phyloP scores from a whole-genome alignment of 1,139 yeast species.

The Debaryomyces nepalensis region DNA sequence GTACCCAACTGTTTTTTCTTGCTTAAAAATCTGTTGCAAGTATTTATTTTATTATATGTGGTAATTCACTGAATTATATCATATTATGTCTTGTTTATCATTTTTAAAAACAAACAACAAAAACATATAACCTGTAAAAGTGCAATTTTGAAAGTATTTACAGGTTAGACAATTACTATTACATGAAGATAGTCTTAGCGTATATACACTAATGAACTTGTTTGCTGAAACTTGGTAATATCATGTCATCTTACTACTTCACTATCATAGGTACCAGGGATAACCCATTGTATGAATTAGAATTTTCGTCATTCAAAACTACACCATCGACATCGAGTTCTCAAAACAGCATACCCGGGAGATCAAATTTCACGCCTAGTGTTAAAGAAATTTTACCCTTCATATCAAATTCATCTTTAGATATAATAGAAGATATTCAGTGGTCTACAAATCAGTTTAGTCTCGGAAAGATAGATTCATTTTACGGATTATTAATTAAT shows the following conservation, averaged over 20 bases:
- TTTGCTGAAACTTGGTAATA: constrained; percentile 1
- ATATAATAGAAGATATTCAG: constrained; percentile 85
- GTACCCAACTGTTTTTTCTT: background rate
- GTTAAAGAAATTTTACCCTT: constrained; percentile 85
- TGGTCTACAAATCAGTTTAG: constrained; percentile 73
- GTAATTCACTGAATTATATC: background rate
- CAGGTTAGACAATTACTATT: constrained; percentile 6
- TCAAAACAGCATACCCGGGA: constrained; percentile 55
- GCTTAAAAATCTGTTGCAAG: background rate
- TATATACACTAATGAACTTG: too few relatives aligned
- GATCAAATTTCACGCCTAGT: constrained; percentile 67
- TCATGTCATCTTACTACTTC: constrained; percentile 73
- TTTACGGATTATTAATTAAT: constrained; percentile 78
- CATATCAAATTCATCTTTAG: constrained; percentile 85
- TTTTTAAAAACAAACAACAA: constrained; percentile 8
- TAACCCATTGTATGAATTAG: constrained; percentile 85
- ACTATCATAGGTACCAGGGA: constrained; percentile 89
- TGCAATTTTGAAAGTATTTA: background rate
- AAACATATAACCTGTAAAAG: constrained; percentile 5
- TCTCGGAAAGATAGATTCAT: constrained; percentile 80
- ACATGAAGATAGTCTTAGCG: too few relatives aligned
- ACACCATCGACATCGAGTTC: constrained; percentile 16
- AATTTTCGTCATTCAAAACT: constrained; percentile 72
- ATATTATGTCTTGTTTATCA: constrained; percentile 5
- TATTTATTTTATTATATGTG: constrained; percentile 4